These are phyloP conservation scores for Penicillium ochrochloron DNA, from an alignment of 495 filamentous ascomycete genomes.

Conservation along the genomic window DNA sequence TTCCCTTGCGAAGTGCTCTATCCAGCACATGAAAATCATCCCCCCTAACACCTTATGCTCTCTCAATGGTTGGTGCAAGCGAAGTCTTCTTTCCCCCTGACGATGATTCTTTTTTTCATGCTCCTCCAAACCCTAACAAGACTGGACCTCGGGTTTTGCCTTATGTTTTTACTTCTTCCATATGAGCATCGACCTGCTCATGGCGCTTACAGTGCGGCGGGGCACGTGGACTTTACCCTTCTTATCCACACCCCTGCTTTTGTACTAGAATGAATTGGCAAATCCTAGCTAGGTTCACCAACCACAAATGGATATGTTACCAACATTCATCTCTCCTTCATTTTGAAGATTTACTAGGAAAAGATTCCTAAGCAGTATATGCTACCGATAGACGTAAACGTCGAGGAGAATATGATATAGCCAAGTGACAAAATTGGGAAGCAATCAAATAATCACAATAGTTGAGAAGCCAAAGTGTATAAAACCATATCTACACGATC, in stretches of 20 bases:
- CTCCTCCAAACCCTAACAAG: constrained; percentile 15
- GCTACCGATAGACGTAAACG: neutral
- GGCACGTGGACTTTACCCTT: constrained; percentile 15
- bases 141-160: constrained; percentile 8
- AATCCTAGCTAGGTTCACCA: constrained; percentile 17
- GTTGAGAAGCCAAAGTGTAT: constrained; percentile 35
- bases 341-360: neutral
- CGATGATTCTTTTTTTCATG: constrained; percentile 20
- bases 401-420: constrained; percentile 10
- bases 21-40: constrained; percentile 23
- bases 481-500: constrained; percentile 40
- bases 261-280: constrained; percentile 30
- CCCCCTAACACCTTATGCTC: constrained; percentile 15
- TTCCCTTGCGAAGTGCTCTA: constrained; percentile 5
- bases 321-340: neutral
- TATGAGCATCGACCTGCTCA: constrained; percentile 22
- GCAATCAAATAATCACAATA: constrained; percentile 16
- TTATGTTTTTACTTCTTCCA: constrained; percentile 11
- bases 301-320: constrained; percentile 19
- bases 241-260: constrained; percentile 15
- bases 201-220: constrained; percentile 25
- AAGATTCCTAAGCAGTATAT: neutral
- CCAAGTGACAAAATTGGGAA: neutral
- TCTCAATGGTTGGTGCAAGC: constrained; percentile 26
- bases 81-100: constrained; percentile 21